These are phyloP conservation scores for Aspergillus carbonarius DNA, from an alignment of 2,329 filamentous ascomycete genomes.

Conservation along the genomic window DNA sequence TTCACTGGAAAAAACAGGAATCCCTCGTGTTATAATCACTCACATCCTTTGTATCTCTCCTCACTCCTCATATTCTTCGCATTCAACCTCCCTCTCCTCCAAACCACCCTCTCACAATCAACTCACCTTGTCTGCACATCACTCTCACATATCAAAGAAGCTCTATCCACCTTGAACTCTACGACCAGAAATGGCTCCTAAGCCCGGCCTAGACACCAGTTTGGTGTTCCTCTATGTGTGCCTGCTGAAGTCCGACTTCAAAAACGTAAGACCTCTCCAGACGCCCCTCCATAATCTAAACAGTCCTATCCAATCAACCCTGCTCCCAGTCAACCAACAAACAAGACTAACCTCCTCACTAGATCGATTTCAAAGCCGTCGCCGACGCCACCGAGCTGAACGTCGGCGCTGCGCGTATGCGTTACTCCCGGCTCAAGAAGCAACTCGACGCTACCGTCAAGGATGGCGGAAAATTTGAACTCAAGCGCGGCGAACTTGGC, in stretches of 20 bases:
- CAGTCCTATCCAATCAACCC: not conserved
- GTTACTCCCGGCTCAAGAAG: constrained; percentile 18
- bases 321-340: not conserved
- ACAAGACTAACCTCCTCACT: not conserved
- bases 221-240: constrained; percentile 46
- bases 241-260: constrained; percentile 40
- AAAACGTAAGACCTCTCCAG: constrained; percentile 30
- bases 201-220: constrained; percentile 40
- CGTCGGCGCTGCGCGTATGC: constrained; percentile 16
- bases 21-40: not conserved
- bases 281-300: too few relatives aligned
- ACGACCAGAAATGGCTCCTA: constrained; percentile 30
- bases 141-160: not conserved
- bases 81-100: not conserved
- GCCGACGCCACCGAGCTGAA: constrained; percentile 16
- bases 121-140: not conserved
- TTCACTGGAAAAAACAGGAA: not conserved
- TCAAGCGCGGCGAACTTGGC: constrained; percentile 2
- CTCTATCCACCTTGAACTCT: not conserved
- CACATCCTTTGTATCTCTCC: not conserved
- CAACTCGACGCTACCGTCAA: constrained; percentile 6
- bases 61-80: not conserved
- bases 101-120: not conserved
- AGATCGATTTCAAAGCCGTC: constrained; percentile 42
- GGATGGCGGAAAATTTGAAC: constrained; percentile 8